Conservation (phyloP, 441 rosid genomes). For the Euphorbia schlechtendalii region DNA sequence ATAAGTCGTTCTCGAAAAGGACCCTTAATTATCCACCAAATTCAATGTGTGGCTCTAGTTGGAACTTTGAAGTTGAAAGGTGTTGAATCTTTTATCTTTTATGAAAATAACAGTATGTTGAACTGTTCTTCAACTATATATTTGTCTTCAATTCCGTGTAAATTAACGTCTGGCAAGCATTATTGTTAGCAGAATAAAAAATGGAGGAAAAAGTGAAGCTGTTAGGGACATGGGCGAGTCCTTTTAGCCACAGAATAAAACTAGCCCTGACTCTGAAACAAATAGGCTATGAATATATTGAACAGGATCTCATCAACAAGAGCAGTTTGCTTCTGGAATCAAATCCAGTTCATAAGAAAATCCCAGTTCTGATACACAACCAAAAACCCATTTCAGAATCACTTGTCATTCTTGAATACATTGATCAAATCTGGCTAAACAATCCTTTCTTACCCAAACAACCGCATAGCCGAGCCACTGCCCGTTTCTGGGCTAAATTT, state of each 20-base stretch:
- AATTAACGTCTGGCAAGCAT: no score
- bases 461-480: background rate
- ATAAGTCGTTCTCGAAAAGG: no score
- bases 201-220: constrained; percentile 31
- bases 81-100: no score
- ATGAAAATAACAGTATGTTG: no score
- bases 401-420: constrained; percentile 30
- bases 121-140: no score
- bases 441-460: background rate
- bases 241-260: constrained; percentile 35
- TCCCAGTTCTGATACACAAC: constrained; percentile 41
- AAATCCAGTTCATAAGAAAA: constrained; percentile 34
- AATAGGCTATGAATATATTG: constrained; percentile 29
- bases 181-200: no score
- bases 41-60: no score
- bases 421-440: constrained; percentile 7
- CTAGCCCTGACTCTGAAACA: constrained; percentile 42
- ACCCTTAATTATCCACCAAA: no score
- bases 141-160: no score
- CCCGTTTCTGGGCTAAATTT: constrained; percentile 15
- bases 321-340: constrained; percentile 33
- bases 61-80: no score
- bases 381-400: constrained; percentile 35
- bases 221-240: constrained; percentile 35
- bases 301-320: constrained; percentile 31